Percentiles rank a stretch among this genome's conserved stretches.
These are phyloP conservation scores for Ganoderma lingzhi DNA, from an alignment of 1,284 basidiomycete genomes.

Conservation along the genomic window DNA sequence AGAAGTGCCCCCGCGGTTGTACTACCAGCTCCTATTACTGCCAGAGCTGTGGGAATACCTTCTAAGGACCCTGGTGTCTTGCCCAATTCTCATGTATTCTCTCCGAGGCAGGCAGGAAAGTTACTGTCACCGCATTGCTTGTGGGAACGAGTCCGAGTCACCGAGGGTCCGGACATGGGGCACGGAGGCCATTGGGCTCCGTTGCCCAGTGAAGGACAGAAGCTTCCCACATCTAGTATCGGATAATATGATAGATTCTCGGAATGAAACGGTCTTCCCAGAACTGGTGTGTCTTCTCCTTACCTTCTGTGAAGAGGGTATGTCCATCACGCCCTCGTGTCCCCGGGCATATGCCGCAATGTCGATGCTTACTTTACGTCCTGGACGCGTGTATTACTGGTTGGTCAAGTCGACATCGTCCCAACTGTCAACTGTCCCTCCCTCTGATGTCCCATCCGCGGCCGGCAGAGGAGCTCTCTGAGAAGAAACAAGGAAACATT, in stretches of 20 bases:
- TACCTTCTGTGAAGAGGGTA: not conserved
- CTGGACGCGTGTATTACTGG: not conserved
- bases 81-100: no score
- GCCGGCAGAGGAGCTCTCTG: not conserved
- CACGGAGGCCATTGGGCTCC: not conserved
- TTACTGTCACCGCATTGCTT: no score
- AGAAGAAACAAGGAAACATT: not conserved
- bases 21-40: not conserved
- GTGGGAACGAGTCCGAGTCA: no score
- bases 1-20: slow-evolving; percentile 8
- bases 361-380: not conserved
- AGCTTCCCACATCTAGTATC: no score
- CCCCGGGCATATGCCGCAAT: not conserved
- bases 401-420: not conserved
- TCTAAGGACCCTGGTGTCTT: no score
- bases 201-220: no score
- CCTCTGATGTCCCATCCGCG: not conserved
- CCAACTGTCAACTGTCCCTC: not conserved
- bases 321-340: not conserved
- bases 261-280: no score
- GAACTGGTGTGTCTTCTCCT: not conserved
- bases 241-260: not conserved
- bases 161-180: not conserved
- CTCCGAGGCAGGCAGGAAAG: no score
- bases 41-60: no score